Evolutionary conservation across 192 early-diverging fungal species (phyloP).

Genomic region (Backusella tarrabulga): DNA sequence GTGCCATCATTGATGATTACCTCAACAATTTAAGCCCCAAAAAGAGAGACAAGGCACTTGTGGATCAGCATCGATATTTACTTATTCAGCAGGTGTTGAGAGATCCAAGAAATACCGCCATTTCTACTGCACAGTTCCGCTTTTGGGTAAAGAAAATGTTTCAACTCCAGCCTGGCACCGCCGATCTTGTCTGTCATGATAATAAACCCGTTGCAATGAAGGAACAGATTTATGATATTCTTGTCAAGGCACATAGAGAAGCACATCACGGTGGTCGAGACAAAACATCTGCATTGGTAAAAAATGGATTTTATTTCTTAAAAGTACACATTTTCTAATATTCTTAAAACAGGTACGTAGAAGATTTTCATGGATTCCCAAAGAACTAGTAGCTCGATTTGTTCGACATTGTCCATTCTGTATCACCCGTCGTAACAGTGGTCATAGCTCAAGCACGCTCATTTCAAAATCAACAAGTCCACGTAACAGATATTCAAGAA

Average conservation of each 20-base stretch:
- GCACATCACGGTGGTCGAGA: slow-evolving; percentile 53
- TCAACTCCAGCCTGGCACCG: slow-evolving; percentile 34
- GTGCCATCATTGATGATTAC: slow-evolving; percentile 46
- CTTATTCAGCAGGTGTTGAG: slow-evolving; percentile 50
- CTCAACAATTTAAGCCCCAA: slow-evolving; percentile 48
- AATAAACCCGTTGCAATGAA: slow-evolving; percentile 53
- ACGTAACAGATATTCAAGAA: slow-evolving; percentile 24
- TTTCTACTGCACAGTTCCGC: slow-evolving; percentile 54
- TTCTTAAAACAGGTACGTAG: slow-evolving; percentile 24
- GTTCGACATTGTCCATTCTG: slow-evolving; percentile 41
- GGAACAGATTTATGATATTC: slow-evolving; percentile 50
- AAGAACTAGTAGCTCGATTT: slow-evolving; percentile 39
- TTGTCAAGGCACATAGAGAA: slow-evolving; percentile 50
- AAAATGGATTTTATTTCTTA: background rate
- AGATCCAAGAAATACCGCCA: slow-evolving; percentile 51
- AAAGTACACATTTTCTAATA: background rate
- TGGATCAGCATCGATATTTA: slow-evolving; percentile 46
- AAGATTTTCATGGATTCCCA: slow-evolving; percentile 39
- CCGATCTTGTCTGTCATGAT: slow-evolving; percentile 47
- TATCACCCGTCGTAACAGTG: slow-evolving; percentile 34
- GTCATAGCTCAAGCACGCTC: slow-evolving; percentile 26
- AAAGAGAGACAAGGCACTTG: slow-evolving; percentile 52
- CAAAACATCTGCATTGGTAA: slow-evolving; percentile 57
- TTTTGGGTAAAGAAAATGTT: slow-evolving; percentile 64
- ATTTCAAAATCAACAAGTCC: slow-evolving; percentile 25